Base-by-base conservation (phyloP, 371 early-diverging fungal genomes). In the Saksenaea oblongispora region DNA sequence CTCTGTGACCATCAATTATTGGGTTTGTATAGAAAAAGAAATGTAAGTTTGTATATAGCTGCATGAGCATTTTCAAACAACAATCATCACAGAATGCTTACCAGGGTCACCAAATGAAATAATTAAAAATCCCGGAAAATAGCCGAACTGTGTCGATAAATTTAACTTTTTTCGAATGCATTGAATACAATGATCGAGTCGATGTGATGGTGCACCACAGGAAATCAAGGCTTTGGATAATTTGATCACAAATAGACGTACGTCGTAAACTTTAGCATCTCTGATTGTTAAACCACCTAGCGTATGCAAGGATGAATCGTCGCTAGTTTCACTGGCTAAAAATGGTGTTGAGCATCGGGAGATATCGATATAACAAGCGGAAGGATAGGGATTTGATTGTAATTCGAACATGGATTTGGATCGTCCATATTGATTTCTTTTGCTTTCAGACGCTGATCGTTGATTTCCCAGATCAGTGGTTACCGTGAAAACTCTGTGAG, bases 191-290 rank as follows among this genome's bases (percentile, higher is more conserved):
- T 83, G 77, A 64, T 90, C 90, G 0, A 93, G 79, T 1, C 93
- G 84, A 64, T 93, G 93, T 3, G 85, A 76, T 8, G 93, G 93
- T 0, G 89, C 87, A 7, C 93, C 93, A 62, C 80, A 87, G 15
- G 76, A 74, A 60, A 88, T 84, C 51, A 91, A 76, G 14, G 84
- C 73, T 58, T 86, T 82, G 35, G 89, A 63, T 11, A 74, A 66
- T 53, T 61, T 59, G 14, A 74, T 27, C 14, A 74, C 24, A 39
- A 74, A 74, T 10, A 62, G 31, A 28, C 51, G 64, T 31, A 18
- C 22, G 14, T 64, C 42, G 0, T 54, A 53, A 14, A 22, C n/a
- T 5, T 39, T 41, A 18, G 0, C 1, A 26, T 39, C 14, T 14
- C 14, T 28, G 62, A 5, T 47, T 10, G 24, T 8, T 9, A 22